A percentile compares a stretch with the other conserved stretches of the same genome.
Evolutionary conservation across 2,329 filamentous ascomycete genomes (phyloP).

Genomic region (Triangularia setosa): DNA sequence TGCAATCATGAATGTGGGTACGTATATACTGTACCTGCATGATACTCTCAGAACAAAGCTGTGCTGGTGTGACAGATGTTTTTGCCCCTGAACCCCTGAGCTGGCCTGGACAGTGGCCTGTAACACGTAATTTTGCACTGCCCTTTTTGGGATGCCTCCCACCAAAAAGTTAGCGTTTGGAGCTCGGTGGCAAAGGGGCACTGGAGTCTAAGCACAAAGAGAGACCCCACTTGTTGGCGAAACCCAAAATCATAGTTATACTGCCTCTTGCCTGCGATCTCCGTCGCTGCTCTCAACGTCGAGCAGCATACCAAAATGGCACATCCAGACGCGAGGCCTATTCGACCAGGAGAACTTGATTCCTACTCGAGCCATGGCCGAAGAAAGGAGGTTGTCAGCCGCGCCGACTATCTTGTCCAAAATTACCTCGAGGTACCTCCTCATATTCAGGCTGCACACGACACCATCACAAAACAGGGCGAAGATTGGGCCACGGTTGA

Average conservation of each 20-base stretch:
- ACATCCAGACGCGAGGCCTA: neutral
- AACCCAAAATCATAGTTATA: neutral
- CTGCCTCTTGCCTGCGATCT: neutral
- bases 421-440: conserved; percentile 14
- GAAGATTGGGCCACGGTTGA: neutral
- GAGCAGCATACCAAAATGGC: neutral
- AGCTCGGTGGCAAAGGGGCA: neutral
- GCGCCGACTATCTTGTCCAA: conserved; percentile 9
- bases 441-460: conserved; percentile 6
- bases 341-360: neutral
- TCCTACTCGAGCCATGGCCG: neutral
- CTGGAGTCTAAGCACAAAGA: neutral
- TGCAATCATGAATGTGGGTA: neutral
- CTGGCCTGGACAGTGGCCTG: neutral
- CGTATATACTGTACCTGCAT: too few species aligned
- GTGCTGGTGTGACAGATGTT: neutral
- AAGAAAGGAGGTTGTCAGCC: neutral
- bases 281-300: neutral
- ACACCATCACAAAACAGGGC: neutral
- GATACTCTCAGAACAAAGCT: neutral
- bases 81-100: neutral
- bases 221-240: neutral
- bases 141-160: neutral
- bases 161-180: neutral
- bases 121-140: neutral